These are phyloP conservation scores for Auricularia cornea DNA, from an alignment of 768 basidiomycete species.

Conservation along the genomic window DNA sequence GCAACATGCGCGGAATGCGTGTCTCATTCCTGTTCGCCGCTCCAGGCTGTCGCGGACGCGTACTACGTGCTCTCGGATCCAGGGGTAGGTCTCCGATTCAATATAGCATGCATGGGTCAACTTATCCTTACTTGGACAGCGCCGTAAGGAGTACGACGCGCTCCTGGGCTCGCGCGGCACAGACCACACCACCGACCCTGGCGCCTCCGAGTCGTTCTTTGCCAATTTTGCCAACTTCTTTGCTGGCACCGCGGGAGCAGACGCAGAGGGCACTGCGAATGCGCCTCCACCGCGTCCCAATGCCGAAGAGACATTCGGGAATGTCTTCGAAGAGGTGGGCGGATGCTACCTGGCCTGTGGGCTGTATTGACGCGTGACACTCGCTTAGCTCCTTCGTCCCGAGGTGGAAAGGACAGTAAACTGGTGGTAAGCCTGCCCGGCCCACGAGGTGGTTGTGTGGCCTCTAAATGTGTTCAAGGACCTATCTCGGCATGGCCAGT, in stretches of 20 bases:
- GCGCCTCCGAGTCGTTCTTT: slow-evolving; percentile 68
- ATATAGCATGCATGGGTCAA: slow-evolving; percentile 19
- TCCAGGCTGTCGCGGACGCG: slow-evolving; percentile 80
- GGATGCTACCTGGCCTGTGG: neutral
- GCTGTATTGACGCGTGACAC: neutral
- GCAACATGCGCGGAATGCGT: neutral
- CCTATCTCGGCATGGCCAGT: slow-evolving; percentile 58
- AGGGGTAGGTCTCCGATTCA: slow-evolving; percentile 28
- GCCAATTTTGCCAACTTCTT: slow-evolving; percentile 69
- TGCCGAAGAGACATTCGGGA: slow-evolving; percentile 74
- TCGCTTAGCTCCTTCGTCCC: slow-evolving; percentile 61
- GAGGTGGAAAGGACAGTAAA: slow-evolving; percentile 57
- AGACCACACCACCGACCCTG: slow-evolving; percentile 54
- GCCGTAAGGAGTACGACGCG: slow-evolving; percentile 64
- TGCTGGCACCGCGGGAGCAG: slow-evolving; percentile 29
- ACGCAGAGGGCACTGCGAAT: slow-evolving; percentile 17
- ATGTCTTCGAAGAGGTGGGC: slow-evolving; percentile 94
- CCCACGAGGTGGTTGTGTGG: too few relatives aligned
- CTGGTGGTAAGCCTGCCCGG: neutral
- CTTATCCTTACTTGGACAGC: slow-evolving; percentile 10
- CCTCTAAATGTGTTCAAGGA: slow-evolving; percentile 55
- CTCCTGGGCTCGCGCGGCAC: slow-evolving; percentile 49
- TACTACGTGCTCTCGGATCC: slow-evolving; percentile 89
- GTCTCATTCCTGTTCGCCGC: slow-evolving; percentile 1
- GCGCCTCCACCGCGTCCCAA: slow-evolving; percentile 25